Base-by-base conservation (phyloP, 176 grass and related monocot genomes). In the Carex littledalei region DNA sequence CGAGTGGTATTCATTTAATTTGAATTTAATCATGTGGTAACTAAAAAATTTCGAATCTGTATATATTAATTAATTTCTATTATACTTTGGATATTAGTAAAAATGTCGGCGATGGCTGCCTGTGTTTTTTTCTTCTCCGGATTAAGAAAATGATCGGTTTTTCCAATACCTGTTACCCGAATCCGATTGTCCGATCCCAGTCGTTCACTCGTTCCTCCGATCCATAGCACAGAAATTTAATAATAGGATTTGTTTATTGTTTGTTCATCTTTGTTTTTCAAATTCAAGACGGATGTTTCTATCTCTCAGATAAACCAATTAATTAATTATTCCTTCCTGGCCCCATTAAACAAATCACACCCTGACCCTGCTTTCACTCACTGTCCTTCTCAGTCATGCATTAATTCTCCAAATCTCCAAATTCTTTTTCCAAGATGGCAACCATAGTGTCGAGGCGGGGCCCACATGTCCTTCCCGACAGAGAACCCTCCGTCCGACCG, bases 401-500 rank as follows among this genome's bases (percentile, higher is more conserved):
- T 54, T 84, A 49, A 73, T 64, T 12, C 68, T 24, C 11, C 37
- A n/a, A 14, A 17, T 18, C 6, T 58, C 35, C 59, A 8, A 39
- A 54, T 52, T 37, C 18, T 4, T 21, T n/a, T 49, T 52, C 13
- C 20, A 9, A 58, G n/a, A 81, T 80, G 63, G 39, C 47, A 26
- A 55, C 61, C 55, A 66, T 54, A 12, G 85, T 84, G 61, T 90
- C 80, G 78, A 83, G 80, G 88, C 63, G 85, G 80, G 88, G 84
- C 64, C 50, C 69, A 3, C 88, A 86, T 37, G 0, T 79, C 37
- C 85, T 54, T 5, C 74, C 72, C 15, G 88, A 80, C 61, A 47
- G 80, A 29, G 78, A 75, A 2, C 60, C 60, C 1, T n/a, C 50
- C 49, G 9, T 60, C 15, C 71, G 70, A 1, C 12, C 12, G 41